phyloP scores from a whole-genome alignment of 1,284 basidiomycete species.

The Gymnopus androsaceus region DNA sequence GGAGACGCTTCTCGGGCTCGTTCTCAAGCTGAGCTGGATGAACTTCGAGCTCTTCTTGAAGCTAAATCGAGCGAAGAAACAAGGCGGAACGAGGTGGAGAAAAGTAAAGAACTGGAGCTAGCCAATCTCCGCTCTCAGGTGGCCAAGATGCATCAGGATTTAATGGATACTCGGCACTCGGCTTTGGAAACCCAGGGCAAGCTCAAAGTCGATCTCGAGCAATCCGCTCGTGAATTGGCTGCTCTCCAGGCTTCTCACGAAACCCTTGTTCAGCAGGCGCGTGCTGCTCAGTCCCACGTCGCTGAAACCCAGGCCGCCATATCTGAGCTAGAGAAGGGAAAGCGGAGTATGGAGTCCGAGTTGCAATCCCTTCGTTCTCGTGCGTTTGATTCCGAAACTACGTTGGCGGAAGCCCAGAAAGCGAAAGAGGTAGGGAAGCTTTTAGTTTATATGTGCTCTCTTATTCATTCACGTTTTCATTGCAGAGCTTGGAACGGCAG shows the following conservation, averaged over 20 bases:
- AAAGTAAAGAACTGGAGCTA: conserved; percentile 87
- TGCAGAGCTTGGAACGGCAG: conserved; percentile 75
- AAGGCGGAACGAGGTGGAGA: conserved; percentile 81
- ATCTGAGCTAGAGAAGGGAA: conserved; percentile 70
- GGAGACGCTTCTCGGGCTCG: conserved; percentile 56
- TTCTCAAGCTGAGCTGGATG: conserved; percentile 84
- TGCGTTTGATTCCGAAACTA: conserved; percentile 70
- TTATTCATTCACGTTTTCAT: conserved; percentile 5
- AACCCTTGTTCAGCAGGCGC: conserved; percentile 64
- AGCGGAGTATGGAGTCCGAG: conserved; percentile 74
- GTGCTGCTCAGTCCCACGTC: conserved; percentile 51
- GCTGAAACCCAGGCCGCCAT: conserved; percentile 56
- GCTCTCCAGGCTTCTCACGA: conserved; percentile 60
- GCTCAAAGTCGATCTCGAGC: conserved; percentile 69
- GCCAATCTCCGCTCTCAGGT: conserved; percentile 72
- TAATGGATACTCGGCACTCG: conserved; percentile 56
- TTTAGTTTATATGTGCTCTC: background rate
- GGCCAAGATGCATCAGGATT: conserved; percentile 57
- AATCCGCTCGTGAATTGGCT: conserved; percentile 55
- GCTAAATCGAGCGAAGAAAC: conserved; percentile 88
- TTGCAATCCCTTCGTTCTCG: conserved; percentile 72
- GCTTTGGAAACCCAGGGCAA: conserved; percentile 67
- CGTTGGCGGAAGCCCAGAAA: conserved; percentile 62
- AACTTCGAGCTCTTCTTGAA: conserved; percentile 78
- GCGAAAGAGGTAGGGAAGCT: conserved; percentile 66